Conservation (phyloP, 306 rosid genomes). For the Acacia confusa region DNA sequence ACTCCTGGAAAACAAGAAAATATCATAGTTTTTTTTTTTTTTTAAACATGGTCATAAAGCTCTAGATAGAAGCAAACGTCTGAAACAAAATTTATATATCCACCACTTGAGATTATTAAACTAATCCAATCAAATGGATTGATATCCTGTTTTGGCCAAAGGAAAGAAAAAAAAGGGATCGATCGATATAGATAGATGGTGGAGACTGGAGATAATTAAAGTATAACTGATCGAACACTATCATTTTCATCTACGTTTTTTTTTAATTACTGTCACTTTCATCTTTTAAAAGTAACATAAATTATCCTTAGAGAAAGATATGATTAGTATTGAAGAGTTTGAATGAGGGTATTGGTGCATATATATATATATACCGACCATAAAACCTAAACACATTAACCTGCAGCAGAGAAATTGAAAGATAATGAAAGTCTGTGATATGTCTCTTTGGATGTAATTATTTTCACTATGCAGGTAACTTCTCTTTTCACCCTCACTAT, state of each 20-base stretch:
- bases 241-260: background rate
- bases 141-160: background rate
- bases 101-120: no score
- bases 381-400: background rate
- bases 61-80: no score
- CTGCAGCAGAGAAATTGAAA: background rate
- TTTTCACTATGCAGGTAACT: background rate
- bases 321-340: background rate
- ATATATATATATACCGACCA: background rate
- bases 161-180: background rate
- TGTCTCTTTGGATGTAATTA: background rate
- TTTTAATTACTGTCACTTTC: background rate
- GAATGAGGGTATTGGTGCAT: background rate
- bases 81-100: no score
- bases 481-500: slow-evolving; percentile 21
- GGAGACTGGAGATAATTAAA: background rate
- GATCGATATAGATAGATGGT: background rate
- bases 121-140: no score
- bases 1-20: no score
- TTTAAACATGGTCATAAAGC: no score
- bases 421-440: background rate
- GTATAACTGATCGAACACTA: background rate
- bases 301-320: background rate
- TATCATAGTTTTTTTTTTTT: no score
- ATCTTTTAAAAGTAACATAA: background rate